Base-by-base conservation (phyloP, 257 asterid genomes). In the Voacanga thouarsii region DNA sequence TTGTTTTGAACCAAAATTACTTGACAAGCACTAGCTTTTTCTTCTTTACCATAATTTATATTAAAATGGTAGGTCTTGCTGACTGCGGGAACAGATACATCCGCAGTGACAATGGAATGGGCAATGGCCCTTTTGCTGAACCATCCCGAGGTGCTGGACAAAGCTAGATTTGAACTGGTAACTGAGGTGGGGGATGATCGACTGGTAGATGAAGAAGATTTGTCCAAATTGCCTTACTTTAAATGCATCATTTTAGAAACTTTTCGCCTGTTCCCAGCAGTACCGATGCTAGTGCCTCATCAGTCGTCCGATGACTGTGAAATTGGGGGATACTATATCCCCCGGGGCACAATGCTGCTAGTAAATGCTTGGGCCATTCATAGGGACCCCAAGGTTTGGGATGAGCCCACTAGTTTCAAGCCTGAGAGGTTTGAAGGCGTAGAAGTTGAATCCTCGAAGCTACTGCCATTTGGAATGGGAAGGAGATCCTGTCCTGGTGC, bases 211-310 rank as follows among this genome's bases (percentile, higher is more conserved):
- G 59, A 50, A 12, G 56, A 53, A 53, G 59, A 53, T 53, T 0
- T 53, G 23, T 53, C 59, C 3, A 53, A 53, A 53, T 18, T 53
- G 59, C 59, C 59, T 53, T 53, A 16, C 23, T 23, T 53, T 23
- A 21, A 53, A 53, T 53, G 3, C 59, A 15, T 53, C 21, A 53
- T 53, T 16, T 53, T 18, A 53, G 59, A 53, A 53, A 53, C 59
- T 3, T 53, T 53, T 53, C 59, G 59, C n/a, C 21, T 53, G 59
- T 15, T 16, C 5, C 59, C 59, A 15, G 59, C 23, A 15, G 23
- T 18, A 53, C 94, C 96, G 4, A 1, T 89, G 56, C 82, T 90
- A 3, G 57, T 90, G 2, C 91, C 94, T 3, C 96, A 87, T 33
- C 88, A 83, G 41, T 80, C 97, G 15, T 87, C 92, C 0, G 82